Evolutionary conservation across 2,329 filamentous ascomycete genomes (phyloP), one percentile per base, ranked within the genome.

Genomic region (Stagonosporopsis cucurbitacearum): DNA sequence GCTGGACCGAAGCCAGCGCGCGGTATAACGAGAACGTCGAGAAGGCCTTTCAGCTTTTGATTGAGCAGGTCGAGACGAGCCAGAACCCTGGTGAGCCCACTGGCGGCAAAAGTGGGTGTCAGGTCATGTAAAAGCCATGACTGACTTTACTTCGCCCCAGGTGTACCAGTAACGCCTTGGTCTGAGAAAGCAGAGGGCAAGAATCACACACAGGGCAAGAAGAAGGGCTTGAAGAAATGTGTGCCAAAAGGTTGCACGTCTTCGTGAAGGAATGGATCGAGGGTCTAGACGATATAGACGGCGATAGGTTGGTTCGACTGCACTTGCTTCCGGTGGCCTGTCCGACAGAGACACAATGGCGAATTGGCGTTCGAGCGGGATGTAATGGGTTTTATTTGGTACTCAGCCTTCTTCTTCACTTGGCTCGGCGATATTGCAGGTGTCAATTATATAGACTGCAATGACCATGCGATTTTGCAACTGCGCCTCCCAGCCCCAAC

Each of bases 1-100:
- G 89, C 33, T 97, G 92, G 86, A 96, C 92, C 43, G 95, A 99
- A 79, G 92, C 95, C 52, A 96, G 91, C 72, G 95, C 95, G 25
- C 86, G 93, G 54, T 96, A 95, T 78, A 93, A 97, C 76, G 91
- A 93, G 80, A 96, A 98, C 74, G 95, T 99, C 44, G 83, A 84
- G 67, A 93, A 92, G 77, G 91, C 92, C 2, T 99, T 99, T 73
- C 94, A 98, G 78, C 83, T 96, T 62, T 88, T 99, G 81, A 92
- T 99, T 68, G 91, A 85, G 44, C 91, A 98, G 81, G 93, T 99
- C 61, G 95, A 99, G 79, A 96, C 96, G 79, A 88, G 89, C 23
- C 90, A 96, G 78, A 96, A 96, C 73, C 93, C 94, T 1, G 88
- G 88, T 69, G 91, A 96, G 78, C 88, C 92, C 7, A 82, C 87